These are phyloP conservation scores for Auricularia auricula-judae DNA, from an alignment of 768 basidiomycete species.

Conservation along the genomic window DNA sequence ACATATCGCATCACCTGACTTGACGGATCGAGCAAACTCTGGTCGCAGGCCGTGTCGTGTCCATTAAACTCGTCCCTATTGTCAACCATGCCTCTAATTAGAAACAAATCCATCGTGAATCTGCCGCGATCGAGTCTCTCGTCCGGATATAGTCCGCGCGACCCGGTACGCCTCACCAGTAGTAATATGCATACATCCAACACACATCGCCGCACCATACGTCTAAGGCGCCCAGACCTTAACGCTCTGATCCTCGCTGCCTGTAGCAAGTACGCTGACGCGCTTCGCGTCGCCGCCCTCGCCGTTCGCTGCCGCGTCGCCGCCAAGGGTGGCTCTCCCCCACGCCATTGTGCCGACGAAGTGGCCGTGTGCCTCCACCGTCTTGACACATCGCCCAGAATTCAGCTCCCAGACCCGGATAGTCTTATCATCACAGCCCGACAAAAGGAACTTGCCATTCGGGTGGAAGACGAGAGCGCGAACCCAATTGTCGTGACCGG, in stretches of 20 bases:
- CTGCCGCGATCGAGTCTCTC: not conserved
- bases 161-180: not conserved
- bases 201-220: not conserved
- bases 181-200: not conserved
- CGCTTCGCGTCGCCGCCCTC: constrained; percentile 18
- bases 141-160: not conserved
- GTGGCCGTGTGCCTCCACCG: constrained; percentile 76
- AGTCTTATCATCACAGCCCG: constrained; percentile 86
- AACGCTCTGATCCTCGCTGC: constrained; percentile 33
- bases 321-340: constrained; percentile 40
- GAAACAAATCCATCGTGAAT: not conserved
- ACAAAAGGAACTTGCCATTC: constrained; percentile 79
- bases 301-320: constrained; percentile 10
- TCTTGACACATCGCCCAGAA: constrained; percentile 77
- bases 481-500: constrained; percentile 86
- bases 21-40: no score
- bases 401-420: constrained; percentile 83
- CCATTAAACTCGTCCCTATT: not conserved
- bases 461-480: constrained; percentile 84
- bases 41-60: not conserved
- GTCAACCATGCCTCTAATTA: not conserved
- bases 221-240: constrained; percentile 18
- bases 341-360: constrained; percentile 76
- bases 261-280: constrained; percentile 38
- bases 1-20: no score